Conservation (phyloP, 2,329 filamentous ascomycete species). For the Diaporthe sp. region DNA sequence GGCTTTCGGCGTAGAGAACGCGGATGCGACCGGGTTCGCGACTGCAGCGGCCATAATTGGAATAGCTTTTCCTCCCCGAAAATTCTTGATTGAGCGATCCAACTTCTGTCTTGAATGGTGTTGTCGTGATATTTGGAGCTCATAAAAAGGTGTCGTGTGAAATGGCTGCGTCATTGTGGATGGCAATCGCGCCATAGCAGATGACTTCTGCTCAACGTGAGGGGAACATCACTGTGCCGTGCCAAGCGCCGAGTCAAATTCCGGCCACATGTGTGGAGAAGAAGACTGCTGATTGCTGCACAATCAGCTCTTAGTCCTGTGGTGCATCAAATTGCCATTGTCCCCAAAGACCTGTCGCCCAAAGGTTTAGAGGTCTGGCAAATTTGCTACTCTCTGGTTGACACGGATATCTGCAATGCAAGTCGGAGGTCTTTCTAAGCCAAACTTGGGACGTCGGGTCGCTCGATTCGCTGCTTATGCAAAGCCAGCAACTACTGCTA, state of each 20-base stretch:
- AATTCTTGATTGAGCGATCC: neutral
- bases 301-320: neutral
- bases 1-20: constrained; percentile 35
- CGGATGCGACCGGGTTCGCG: neutral
- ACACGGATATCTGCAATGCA: too few species aligned
- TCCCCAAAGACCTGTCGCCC: neutral
- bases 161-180: constrained; percentile 36
- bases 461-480: too few species aligned
- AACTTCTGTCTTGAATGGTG: too few species aligned
- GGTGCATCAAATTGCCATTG: neutral
- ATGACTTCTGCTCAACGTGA: constrained; percentile 8
- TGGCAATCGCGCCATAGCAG: constrained; percentile 34
- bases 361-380: too few species aligned
- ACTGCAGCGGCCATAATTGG: constrained; percentile 29
- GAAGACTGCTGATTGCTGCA: neutral
- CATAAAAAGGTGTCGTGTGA: neutral
- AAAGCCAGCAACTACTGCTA: too few species aligned
- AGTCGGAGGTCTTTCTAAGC: too few species aligned
- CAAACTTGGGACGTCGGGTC: too few species aligned
- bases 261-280: neutral
- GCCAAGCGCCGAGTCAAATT: neutral
- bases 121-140: neutral
- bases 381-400: neutral
- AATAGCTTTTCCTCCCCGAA: neutral
- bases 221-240: neutral